Base-by-base conservation (phyloP, 345 rosid species). In the Murraya paniculata region DNA sequence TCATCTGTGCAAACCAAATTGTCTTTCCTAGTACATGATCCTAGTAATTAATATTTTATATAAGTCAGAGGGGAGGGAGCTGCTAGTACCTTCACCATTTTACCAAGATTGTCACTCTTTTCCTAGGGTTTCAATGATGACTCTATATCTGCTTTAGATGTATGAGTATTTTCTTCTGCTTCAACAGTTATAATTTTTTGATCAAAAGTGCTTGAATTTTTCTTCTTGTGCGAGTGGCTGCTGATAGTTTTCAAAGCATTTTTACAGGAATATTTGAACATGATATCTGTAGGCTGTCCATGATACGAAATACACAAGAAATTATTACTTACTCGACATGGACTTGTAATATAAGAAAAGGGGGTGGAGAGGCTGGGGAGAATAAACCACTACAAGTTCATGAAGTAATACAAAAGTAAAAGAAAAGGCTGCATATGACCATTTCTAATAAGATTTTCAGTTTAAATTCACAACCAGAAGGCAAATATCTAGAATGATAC, bases 131-230 rank as follows among this genome's bases (percentile, higher is more conserved):
- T 81, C 62, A 70, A 24, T 19, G 86, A 66, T 71, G 86, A 80
- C 85, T 80, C 80, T 65, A 74, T 78, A 78, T 81, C 83, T 78
- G 76, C 71, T 69, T 79, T 60, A 61, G 84, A 81, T 9, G 78
- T 71, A 79, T 85, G 84, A 78, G 83, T 82, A 55, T 77, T 81
- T 59, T 86, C 87, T 77, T 86, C 87, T 30, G 68, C 73, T 71
- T 80, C 88, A 57, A 77, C 85, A 38, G 77, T 81, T 61, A 53
- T 65, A 53, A 56, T 45, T 59, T 50, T 78, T 76, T 79, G 61
- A 45, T 82, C 79, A 53, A 82, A 73, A 75, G 70, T 61, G 35
- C 73, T 57, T 39, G 28, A 10, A 28, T 69, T 82, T 71, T 78
- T 73, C 60, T 74, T 84, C 58, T 72, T 77, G 22, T 58, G 73